phyloP scores from a whole-genome alignment of 805 yeast species.

The Cyberlindnera nakhonratchasimensis region DNA sequence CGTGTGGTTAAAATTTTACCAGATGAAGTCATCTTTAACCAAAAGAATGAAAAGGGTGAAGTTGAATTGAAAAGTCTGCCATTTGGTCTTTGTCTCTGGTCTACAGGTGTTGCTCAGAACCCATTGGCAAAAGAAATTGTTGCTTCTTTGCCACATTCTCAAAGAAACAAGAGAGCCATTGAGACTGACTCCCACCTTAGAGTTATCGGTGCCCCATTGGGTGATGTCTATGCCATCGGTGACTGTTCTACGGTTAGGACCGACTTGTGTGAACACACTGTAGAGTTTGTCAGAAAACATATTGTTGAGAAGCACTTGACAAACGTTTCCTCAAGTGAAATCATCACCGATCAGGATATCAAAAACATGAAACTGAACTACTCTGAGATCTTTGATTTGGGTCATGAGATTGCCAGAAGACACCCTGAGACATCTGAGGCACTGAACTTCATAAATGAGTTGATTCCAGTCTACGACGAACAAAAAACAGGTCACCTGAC shows the following conservation, averaged over 20 bases:
- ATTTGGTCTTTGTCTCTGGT: slow-evolving; percentile 70
- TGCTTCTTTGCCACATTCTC: slow-evolving; percentile 42
- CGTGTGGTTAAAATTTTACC: slow-evolving; percentile 57
- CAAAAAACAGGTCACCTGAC: slow-evolving; percentile 47
- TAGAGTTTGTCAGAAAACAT: slow-evolving; percentile 45
- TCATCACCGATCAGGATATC: slow-evolving; percentile 50
- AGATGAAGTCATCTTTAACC: slow-evolving; percentile 56
- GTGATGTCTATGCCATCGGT: slow-evolving; percentile 70
- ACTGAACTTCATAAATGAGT: slow-evolving; percentile 44
- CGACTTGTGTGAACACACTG: slow-evolving; percentile 53
- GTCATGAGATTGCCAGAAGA: slow-evolving; percentile 44
- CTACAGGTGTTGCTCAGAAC: slow-evolving; percentile 69
- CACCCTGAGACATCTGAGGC: slow-evolving; percentile 61
- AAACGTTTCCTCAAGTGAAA: slow-evolving; percentile 32
- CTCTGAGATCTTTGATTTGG: slow-evolving; percentile 46
- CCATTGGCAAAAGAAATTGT: slow-evolving; percentile 58
- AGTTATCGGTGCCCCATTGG: slow-evolving; percentile 63
- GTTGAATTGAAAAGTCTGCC: slow-evolving; percentile 46
- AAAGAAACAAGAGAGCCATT: slow-evolving; percentile 64
- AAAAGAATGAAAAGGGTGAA: slow-evolving; percentile 42
- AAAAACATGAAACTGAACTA: slow-evolving; percentile 45
- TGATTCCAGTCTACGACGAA: slow-evolving; percentile 50
- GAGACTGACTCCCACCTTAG: slow-evolving; percentile 73
- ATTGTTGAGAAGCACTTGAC: slow-evolving; percentile 40
- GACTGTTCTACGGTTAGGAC: slow-evolving; percentile 68